A percentile compares a stretch with the other conserved stretches of the same genome.
Conservation (phyloP, 805 yeast genomes). For the Starmerella stellata region DNA sequence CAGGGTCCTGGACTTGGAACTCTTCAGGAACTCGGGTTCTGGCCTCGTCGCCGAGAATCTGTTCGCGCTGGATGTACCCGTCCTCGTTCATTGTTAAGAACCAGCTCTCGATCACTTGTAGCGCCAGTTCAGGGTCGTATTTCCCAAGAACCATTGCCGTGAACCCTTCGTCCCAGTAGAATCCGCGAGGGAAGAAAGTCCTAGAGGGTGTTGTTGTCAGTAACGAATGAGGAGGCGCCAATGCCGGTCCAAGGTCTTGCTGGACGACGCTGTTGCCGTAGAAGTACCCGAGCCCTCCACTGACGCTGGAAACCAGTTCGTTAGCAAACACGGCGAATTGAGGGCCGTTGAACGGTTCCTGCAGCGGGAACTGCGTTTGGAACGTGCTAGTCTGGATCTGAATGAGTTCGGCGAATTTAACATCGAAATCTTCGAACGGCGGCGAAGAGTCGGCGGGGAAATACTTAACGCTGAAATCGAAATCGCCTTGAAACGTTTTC, state of each 20-base stretch:
- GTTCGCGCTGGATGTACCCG: constrained; percentile 96
- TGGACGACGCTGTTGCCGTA: constrained; percentile 50
- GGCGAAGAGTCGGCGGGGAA: constrained; percentile 7
- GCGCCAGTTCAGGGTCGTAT: constrained; percentile 64
- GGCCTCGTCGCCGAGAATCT: constrained; percentile 79
- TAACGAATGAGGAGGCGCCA: constrained; percentile 40
- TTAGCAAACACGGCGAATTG: constrained; percentile 43
- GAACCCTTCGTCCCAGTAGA: constrained; percentile 98
- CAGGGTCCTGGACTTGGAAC: constrained; percentile 71
- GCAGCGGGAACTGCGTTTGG: constrained; percentile 19
- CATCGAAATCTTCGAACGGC: constrained; percentile 13
- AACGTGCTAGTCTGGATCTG: constrained; percentile 27
- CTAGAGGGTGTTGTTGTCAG: constrained; percentile 81
- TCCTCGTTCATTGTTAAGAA: constrained; percentile 64
- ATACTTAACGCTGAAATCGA: constrained; percentile 48
- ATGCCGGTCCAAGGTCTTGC: constrained; percentile 18
- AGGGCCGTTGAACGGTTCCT: constrained; percentile 34
- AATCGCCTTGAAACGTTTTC: constrained; percentile 51
- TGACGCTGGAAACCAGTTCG: constrained; percentile 59
- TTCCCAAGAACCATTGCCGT: constrained; percentile 67
- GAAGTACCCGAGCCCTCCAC: constrained; percentile 82
- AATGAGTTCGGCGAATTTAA: constrained; percentile 22
- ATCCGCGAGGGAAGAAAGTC: constrained; percentile 89
- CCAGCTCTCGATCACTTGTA: constrained; percentile 78
- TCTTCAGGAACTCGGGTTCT: constrained; percentile 71